Evolutionary conservation across 345 rosid species (phyloP), one percentile per base, ranked within the genome.

Genomic region (Gossypium australe): DNA sequence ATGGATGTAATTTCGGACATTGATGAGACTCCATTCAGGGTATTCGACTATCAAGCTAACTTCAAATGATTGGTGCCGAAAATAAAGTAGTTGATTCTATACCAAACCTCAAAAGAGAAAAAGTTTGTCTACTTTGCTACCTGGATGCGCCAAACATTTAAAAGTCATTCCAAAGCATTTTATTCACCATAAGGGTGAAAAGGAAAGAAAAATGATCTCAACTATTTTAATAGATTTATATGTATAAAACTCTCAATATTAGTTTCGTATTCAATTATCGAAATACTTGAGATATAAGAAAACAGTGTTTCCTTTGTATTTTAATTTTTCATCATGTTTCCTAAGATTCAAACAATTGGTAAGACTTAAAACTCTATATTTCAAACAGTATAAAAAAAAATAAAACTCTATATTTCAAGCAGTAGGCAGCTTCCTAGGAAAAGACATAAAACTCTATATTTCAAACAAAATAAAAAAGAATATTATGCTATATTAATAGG

Each of bases 321-420:
- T 7, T 12, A 22, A 7, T 14, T 7, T 49, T 49, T 27, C 41
- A 2, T 68, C 22, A 25, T 68, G 72, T 27, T 49, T 68, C 72
- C 72, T 49, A 68, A 49, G 16, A 49, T 68, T 68, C 24, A 49
- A 68, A 25, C 59, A 68, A 17, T 49, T 24, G 72, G 60, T 25
- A 16, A 60, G 25, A n/a, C n/a, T n/a, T n/a, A n/a, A n/a, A n/a
- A n/a, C n/a, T n/a, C n/a, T n/a, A n/a, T 29, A 44, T 34, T 51
- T 51, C 72, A 69, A 27, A 68, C 47, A 60, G 9, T 25, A 61
- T n/a, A 2, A 48, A 4, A 11, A 4, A 4, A 0, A 1, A 34
- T 34, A 4, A n/a, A n/a, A n/a, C n/a, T n/a, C n/a, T n/a, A n/a
- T n/a, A n/a, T n/a, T n/a, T n/a, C n/a, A n/a, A n/a, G n/a, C n/a